Conservation (phyloP, 2,329 filamentous ascomycete genomes). For the Fusarium sarcochroum region DNA sequence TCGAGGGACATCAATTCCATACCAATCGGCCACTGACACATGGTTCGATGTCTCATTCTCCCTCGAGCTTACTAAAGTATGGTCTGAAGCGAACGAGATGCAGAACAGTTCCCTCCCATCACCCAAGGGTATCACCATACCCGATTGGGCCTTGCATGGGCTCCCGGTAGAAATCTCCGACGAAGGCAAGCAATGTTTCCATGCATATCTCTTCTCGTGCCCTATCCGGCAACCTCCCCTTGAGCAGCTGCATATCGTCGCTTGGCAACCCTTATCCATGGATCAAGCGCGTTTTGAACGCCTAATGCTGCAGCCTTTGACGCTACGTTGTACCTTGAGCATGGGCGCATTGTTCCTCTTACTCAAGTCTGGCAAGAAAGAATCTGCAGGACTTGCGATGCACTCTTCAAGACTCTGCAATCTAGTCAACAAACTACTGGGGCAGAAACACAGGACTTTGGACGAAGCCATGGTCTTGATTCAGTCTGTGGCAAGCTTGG, state of each 20-base stretch:
- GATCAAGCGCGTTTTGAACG: slow-evolving; percentile 12
- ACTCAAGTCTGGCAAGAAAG: slow-evolving; percentile 1
- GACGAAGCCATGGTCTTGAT: slow-evolving; percentile 3
- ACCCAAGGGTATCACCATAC: not conserved
- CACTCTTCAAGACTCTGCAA: slow-evolving; percentile 12
- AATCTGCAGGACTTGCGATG: slow-evolving; percentile 8
- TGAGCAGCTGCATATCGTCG: slow-evolving; percentile 9
- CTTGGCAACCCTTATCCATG: slow-evolving; percentile 6
- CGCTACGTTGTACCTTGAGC: slow-evolving; percentile 5
- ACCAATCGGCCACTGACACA: slow-evolving; percentile 1
- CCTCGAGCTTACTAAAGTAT: slow-evolving; percentile 2
- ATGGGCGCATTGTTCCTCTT: slow-evolving; percentile 16
- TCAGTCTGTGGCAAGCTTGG: slow-evolving; percentile 15
- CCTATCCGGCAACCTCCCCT: slow-evolving; percentile 14
- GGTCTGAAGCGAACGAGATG: slow-evolving; percentile 3
- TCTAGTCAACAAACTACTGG: slow-evolving; percentile 49
- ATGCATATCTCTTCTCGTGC: slow-evolving; percentile 12
- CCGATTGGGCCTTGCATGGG: slow-evolving; percentile 11
- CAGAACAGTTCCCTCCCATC: not conserved
- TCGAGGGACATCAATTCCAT: not conserved
- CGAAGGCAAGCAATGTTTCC: slow-evolving; percentile 12
- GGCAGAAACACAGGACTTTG: not conserved
- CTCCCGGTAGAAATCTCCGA: slow-evolving; percentile 5
- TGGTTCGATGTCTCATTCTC: not conserved
- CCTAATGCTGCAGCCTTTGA: slow-evolving; percentile 1